Evolutionary conservation across 2,329 filamentous ascomycete genomes (phyloP).

Genomic region (Penicillium sp.): DNA sequence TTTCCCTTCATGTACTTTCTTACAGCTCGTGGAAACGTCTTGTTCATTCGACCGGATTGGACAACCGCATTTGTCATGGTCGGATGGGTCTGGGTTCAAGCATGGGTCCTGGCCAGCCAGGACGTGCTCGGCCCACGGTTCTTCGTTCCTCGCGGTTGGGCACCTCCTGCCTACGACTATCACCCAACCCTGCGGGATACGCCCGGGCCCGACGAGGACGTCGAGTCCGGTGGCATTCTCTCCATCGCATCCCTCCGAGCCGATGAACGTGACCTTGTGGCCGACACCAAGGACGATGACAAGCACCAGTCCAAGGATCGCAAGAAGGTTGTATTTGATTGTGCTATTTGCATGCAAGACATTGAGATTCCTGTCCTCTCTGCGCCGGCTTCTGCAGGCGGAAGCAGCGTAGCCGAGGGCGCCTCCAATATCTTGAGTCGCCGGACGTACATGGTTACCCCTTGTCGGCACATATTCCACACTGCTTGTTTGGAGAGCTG

Average conservation of each 20-base stretch:
- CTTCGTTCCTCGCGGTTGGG: constrained; percentile 71
- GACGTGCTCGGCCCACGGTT: constrained; percentile 87
- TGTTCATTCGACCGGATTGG: constrained; percentile 72
- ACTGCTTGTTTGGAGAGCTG: constrained; percentile 88
- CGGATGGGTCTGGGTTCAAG: constrained; percentile 85
- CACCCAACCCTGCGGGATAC: constrained; percentile 74
- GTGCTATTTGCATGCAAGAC: constrained; percentile 90
- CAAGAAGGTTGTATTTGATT: constrained; percentile 73
- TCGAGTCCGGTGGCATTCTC: constrained; percentile 73
- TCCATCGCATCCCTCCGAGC: constrained; percentile 72
- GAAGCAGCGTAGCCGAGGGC: constrained; percentile 45
- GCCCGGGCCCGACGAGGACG: constrained; percentile 63
- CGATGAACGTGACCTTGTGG: constrained; percentile 43
- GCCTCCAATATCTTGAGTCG: constrained; percentile 71
- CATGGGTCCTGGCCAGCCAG: constrained; percentile 76
- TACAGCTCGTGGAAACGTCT: constrained; percentile 72
- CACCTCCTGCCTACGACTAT: constrained; percentile 78
- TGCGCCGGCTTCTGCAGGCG: constrained; percentile 53
- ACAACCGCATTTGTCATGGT: constrained; percentile 65
- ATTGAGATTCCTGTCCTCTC: constrained; percentile 82
- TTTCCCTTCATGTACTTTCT: constrained; percentile 87
- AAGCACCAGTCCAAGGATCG: constrained; percentile 48
- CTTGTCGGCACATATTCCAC: constrained; percentile 95
- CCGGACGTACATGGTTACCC: constrained; percentile 93
- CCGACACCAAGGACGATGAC: constrained; percentile 44